Evolutionary conservation across 1,284 basidiomycete species (phyloP).

Genomic region (Puccinia triticina): DNA sequence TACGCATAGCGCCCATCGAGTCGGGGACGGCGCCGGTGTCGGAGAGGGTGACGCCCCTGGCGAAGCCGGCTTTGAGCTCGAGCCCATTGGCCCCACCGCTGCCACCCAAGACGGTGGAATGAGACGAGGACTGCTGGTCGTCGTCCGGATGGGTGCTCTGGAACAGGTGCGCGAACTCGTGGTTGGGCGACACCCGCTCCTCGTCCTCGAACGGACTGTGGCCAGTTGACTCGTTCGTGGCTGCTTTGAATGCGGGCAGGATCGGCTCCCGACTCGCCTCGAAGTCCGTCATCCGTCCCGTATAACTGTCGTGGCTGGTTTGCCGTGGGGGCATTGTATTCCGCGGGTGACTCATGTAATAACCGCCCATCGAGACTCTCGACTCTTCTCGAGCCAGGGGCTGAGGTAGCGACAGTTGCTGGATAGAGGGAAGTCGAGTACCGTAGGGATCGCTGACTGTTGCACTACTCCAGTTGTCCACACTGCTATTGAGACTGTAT

Average conservation of each 20-base stretch:
- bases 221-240: neutral
- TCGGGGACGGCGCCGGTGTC: constrained; percentile 36
- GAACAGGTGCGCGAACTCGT: constrained; percentile 31
- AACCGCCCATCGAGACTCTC: neutral
- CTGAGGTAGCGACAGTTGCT: constrained; percentile 49
- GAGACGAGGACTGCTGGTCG: constrained; percentile 28
- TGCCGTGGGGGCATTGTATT: neutral
- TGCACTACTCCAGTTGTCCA: constrained; percentile 44
- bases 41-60: constrained; percentile 24
- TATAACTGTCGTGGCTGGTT: constrained; percentile 25
- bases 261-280: neutral
- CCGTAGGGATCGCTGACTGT: constrained; percentile 30
- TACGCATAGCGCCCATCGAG: constrained; percentile 17
- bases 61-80: constrained; percentile 27
- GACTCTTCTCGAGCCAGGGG: constrained; percentile 48
- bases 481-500: constrained; percentile 34
- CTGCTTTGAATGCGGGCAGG: neutral
- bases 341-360: neutral
- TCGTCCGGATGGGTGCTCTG: constrained; percentile 30
- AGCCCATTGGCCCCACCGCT: constrained; percentile 4
- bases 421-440: constrained; percentile 16
- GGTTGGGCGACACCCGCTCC: neutral
- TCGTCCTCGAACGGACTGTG: constrained; percentile 23
- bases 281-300: constrained; percentile 3
- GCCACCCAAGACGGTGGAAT: constrained; percentile 26